phyloP scores from a whole-genome alignment of 208 protist species.

The Trypanosomatidae sp. region DNA sequence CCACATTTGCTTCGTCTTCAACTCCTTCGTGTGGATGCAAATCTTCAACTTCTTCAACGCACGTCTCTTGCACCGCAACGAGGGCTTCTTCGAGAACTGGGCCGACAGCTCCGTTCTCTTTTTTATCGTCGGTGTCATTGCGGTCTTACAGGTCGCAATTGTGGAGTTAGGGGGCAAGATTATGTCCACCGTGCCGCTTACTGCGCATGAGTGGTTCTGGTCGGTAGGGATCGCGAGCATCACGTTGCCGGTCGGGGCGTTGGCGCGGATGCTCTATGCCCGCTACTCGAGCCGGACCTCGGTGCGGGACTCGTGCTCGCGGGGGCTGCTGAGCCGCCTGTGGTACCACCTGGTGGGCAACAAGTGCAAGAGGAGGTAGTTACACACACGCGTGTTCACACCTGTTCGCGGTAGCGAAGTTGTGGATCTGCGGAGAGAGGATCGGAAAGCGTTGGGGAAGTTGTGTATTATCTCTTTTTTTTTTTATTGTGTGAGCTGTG shows the following conservation, averaged over 20 bases:
- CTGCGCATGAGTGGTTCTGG: conserved; percentile 56
- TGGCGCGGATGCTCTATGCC: conserved; percentile 30
- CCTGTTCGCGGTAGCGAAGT: too few species aligned
- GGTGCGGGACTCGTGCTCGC: conserved; percentile 16
- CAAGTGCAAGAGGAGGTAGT: conserved; percentile 12
- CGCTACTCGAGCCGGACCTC: conserved; percentile 12
- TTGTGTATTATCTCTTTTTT: too few species aligned
- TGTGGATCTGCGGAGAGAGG: too few species aligned
- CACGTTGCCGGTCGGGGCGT: conserved; percentile 49
- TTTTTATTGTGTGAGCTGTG: too few species aligned
- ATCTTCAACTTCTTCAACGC: conserved; percentile 93
- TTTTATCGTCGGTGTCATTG: conserved; percentile 65
- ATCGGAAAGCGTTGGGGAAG: too few species aligned
- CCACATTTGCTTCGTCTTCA: conserved; percentile 86
- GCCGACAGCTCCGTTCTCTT: conserved; percentile 54
- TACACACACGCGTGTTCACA: neutral
- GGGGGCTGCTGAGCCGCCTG: conserved; percentile 7
- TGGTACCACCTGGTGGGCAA: neutral
- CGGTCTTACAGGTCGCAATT: conserved; percentile 62
- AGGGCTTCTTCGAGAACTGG: conserved; percentile 64
- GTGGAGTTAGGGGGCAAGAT: conserved; percentile 76
- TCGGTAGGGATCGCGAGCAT: conserved; percentile 42
- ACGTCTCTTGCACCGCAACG: conserved; percentile 50
- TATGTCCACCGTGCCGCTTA: conserved; percentile 81
- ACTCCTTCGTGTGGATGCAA: conserved; percentile 89